Evolutionary conservation across 257 asterid species (phyloP).

Genomic region (Henckelia pumila): DNA sequence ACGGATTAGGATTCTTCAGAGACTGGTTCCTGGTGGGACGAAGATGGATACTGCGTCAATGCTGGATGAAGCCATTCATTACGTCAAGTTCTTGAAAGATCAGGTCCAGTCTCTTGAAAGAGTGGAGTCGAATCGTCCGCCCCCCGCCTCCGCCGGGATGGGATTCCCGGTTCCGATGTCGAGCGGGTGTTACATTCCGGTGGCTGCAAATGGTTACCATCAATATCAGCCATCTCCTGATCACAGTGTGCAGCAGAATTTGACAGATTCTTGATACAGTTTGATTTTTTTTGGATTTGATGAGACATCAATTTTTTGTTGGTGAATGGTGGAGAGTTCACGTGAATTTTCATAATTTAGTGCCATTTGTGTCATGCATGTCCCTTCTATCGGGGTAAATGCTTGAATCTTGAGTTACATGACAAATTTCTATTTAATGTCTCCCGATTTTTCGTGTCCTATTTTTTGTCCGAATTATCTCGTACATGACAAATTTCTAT

Average conservation of each 20-base stretch:
- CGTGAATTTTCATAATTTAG: too few species aligned
- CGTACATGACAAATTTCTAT: too few species aligned
- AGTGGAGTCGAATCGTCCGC: not conserved
- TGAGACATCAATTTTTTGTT: not conserved
- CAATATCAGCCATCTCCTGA: too few species aligned
- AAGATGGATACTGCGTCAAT: slow-evolving; percentile 61
- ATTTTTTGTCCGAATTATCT: too few species aligned
- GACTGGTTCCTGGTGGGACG: slow-evolving; percentile 63
- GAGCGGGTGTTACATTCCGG: not conserved
- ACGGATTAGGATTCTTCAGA: slow-evolving; percentile 46
- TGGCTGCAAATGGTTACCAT: not conserved
- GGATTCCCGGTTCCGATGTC: not conserved
- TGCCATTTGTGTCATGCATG: not conserved
- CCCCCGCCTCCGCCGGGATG: not conserved
- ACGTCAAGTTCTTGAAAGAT: slow-evolving; percentile 49
- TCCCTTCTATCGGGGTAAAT: too few species aligned
- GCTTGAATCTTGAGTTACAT: too few species aligned
- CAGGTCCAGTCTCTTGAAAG: slow-evolving; percentile 30
- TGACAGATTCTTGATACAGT: not conserved
- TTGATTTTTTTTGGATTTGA: too few species aligned
- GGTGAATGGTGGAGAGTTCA: too few species aligned
- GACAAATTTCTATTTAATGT: too few species aligned
- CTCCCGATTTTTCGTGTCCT: too few species aligned
- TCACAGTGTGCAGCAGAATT: not conserved
- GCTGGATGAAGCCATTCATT: slow-evolving; percentile 62